A percentile compares a stretch with the other conserved stretches of the same genome.
Evolutionary conservation across 306 rosid genomes (phyloP).

Genomic region (Rosa multiflora): DNA sequence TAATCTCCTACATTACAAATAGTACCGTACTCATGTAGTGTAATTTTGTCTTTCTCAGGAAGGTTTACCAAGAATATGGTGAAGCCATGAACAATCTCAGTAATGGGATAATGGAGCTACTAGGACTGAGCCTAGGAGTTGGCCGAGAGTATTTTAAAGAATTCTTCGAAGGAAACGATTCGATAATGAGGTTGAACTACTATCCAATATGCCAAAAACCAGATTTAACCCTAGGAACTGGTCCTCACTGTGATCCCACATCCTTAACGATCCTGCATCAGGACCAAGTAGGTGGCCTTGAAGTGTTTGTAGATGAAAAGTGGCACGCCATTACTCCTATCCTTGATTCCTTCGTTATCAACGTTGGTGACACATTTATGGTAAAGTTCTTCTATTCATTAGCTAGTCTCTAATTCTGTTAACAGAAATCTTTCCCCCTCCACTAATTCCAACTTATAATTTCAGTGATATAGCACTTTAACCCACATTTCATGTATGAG

Average conservation of each 20-base stretch:
- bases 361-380: constrained; percentile 86
- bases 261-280: constrained; percentile 84
- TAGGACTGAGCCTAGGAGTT: constrained; percentile 79
- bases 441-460: neutral
- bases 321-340: constrained; percentile 62
- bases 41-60: constrained; percentile 31
- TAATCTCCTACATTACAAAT: neutral
- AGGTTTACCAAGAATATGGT: constrained; percentile 63
- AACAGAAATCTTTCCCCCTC: neutral
- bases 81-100: constrained; percentile 67
- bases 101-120: constrained; percentile 66
- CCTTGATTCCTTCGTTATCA: constrained; percentile 68
- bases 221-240: constrained; percentile 74
- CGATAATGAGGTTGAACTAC: constrained; percentile 74
- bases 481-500: neutral
- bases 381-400: constrained; percentile 33
- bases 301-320: constrained; percentile 53
- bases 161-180: constrained; percentile 55
- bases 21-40: neutral
- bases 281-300: constrained; percentile 78
- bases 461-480: neutral
- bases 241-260: constrained; percentile 90
- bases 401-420: neutral
- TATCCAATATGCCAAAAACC: constrained; percentile 86
- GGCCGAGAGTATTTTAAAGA: constrained; percentile 51